These are phyloP conservation scores for Prasinococcaceae sp. DNA, from an alignment of 139 green algal genomes.

Conservation along the genomic window DNA sequence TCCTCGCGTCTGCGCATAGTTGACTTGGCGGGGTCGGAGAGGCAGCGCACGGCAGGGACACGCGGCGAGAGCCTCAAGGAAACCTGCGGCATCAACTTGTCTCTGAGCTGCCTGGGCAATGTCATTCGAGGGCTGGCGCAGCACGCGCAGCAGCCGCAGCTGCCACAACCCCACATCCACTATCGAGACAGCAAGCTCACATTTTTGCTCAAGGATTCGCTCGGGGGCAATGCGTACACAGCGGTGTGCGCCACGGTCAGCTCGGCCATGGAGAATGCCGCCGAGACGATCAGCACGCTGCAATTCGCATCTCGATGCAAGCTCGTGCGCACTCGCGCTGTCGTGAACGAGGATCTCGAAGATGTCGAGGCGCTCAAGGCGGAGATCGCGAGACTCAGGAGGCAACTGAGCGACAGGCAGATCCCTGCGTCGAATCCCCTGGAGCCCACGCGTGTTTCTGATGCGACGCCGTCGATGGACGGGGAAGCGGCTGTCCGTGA, in stretches of 20 bases:
- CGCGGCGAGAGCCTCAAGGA: not conserved
- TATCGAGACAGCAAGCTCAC: slow-evolving; percentile 12
- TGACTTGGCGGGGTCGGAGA: not conserved
- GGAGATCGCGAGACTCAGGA: too few species aligned
- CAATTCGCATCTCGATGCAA: not conserved
- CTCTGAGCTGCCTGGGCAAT: not conserved
- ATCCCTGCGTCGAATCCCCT: too few species aligned
- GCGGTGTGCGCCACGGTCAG: not conserved
- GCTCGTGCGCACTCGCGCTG: too few species aligned
- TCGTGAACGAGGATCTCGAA: too few species aligned
- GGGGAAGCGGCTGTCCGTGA: too few species aligned
- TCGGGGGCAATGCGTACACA: slow-evolving; percentile 2
- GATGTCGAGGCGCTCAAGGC: too few species aligned
- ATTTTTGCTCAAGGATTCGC: not conserved
- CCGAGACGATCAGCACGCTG: not conserved
- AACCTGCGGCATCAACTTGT: slow-evolving; percentile 4
- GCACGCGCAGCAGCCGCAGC: too few species aligned
- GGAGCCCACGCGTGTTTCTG: too few species aligned
- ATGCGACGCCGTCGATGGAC: too few species aligned
- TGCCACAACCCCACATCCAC: not conserved
- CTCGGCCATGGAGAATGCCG: not conserved
- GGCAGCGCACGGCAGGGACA: not conserved
- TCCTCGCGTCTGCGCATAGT: not conserved
- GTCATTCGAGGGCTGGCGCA: slow-evolving; percentile 8
- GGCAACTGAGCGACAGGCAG: too few species aligned